These are phyloP conservation scores for Takashimella koratensis DNA, from an alignment of 1,284 basidiomycete species.

Conservation along the genomic window DNA sequence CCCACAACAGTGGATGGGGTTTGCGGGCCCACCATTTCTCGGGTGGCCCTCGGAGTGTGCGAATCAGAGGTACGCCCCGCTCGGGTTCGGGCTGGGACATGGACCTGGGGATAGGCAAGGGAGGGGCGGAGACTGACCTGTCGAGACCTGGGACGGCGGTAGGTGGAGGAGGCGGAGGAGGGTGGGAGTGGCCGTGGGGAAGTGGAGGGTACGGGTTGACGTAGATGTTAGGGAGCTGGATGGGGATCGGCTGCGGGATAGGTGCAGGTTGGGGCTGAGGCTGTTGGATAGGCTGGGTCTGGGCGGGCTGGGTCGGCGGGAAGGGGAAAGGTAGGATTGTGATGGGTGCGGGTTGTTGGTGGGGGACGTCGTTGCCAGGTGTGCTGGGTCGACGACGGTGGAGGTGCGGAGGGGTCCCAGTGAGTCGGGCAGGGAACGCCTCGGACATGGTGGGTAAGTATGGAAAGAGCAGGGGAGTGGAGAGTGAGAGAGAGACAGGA, in stretches of 20 bases:
- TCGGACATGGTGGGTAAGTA: background rate
- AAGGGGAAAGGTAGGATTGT: conserved; percentile 2
- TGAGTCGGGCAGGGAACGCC: conserved; percentile 3
- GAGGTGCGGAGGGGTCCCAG: conserved; percentile 6
- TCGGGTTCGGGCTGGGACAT: background rate
- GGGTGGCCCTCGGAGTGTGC: no score
- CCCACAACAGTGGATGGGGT: conserved; percentile 43
- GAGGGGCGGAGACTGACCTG: background rate
- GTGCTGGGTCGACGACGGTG: conserved; percentile 8
- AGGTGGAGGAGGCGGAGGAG: conserved; percentile 1
- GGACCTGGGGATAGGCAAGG: background rate
- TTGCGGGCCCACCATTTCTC: conserved; percentile 5
- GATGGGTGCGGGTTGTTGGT: no score
- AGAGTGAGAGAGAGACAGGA: background rate
- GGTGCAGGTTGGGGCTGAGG: background rate
- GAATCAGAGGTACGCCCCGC: no score
- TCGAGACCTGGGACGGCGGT: background rate
- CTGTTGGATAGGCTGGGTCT: background rate
- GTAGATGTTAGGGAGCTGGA: conserved; percentile 33
- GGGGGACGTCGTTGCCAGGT: background rate
- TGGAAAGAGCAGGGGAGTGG: background rate
- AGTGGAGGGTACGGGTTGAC: conserved; percentile 21
- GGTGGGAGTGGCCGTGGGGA: conserved; percentile 2
- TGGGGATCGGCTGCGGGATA: conserved; percentile 17
- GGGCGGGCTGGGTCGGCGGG: conserved; percentile 9